phyloP scores from a whole-genome alignment of 2,329 filamentous ascomycete genomes.

The Epichloe gansuensis region DNA sequence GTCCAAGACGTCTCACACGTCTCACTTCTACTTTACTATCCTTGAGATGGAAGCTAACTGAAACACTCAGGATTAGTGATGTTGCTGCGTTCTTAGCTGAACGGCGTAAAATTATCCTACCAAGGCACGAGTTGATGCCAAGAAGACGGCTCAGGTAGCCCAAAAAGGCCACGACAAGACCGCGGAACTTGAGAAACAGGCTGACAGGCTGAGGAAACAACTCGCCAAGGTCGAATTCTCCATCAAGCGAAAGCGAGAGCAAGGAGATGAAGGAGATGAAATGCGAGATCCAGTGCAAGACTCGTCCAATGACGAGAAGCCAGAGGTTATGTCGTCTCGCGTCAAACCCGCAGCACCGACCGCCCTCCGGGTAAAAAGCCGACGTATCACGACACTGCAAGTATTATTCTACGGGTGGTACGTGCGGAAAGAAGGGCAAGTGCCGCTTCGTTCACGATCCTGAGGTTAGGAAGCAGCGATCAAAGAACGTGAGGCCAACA shows the following conservation, averaged over 20 bases:
- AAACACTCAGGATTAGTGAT: conserved; percentile 45
- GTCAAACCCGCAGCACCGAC: conserved; percentile 18
- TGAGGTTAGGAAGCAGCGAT: conserved; percentile 51
- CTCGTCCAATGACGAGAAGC: conserved; percentile 45
- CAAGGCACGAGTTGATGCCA: conserved; percentile 53
- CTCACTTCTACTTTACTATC: background rate
- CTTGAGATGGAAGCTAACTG: background rate
- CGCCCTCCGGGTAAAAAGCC: conserved; percentile 40
- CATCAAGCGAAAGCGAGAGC: conserved; percentile 56
- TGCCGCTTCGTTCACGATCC: conserved; percentile 60
- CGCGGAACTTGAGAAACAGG: conserved; percentile 44
- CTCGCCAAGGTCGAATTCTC: conserved; percentile 60
- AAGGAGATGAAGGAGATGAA: conserved; percentile 55
- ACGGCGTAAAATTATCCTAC: conserved; percentile 74
- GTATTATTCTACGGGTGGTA: conserved; percentile 57
- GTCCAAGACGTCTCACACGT: conserved; percentile 13
- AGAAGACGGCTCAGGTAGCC: conserved; percentile 37
- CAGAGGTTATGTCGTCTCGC: conserved; percentile 44
- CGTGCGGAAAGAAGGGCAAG: conserved; percentile 63
- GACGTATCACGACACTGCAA: conserved; percentile 57
- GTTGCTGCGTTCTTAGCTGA: conserved; percentile 72
- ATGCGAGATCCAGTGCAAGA: conserved; percentile 43
- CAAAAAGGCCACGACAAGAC: conserved; percentile 47
- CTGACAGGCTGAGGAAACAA: conserved; percentile 50
- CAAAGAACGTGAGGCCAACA: conserved; percentile 51